These are phyloP conservation scores for Prinsepia uniflora DNA, from an alignment of 306 rosid species.

Conservation along the genomic window DNA sequence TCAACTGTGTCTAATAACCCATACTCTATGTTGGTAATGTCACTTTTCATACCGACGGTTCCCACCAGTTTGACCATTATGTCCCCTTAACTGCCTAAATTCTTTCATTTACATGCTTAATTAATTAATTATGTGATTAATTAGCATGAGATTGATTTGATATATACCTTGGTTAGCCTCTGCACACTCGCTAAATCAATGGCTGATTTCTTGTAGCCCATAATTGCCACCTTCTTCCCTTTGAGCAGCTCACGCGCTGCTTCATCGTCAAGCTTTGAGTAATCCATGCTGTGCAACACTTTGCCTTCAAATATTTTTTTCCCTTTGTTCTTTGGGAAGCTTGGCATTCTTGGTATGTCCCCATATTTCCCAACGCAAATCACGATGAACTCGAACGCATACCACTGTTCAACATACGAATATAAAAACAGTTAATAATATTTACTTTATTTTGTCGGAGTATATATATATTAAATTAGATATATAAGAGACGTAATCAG, in stretches of 20 bases:
- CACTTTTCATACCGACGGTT: conserved; percentile 2
- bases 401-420: conserved; percentile 32
- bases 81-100: neutral
- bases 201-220: conserved; percentile 57
- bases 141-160: neutral
- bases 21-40: neutral
- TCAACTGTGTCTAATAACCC: neutral
- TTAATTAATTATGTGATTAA: neutral
- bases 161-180: conserved; percentile 47
- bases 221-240: conserved; percentile 46
- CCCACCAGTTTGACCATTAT: conserved; percentile 6
- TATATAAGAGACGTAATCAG: neutral
- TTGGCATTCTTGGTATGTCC: conserved; percentile 46
- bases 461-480: neutral
- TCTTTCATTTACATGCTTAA: too few species aligned
- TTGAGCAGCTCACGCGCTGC: conserved; percentile 33
- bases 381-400: conserved; percentile 51
- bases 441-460: too few species aligned
- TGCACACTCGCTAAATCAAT: conserved; percentile 62
- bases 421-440: too few species aligned
- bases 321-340: conserved; percentile 33
- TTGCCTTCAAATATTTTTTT: conserved; percentile 45
- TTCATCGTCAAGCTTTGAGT: conserved; percentile 45
- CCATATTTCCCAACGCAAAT: conserved; percentile 61
- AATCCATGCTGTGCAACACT: conserved; percentile 50